Conservation (phyloP, 2,329 filamentous ascomycete species). For the Colletotrichum costaricense region DNA sequence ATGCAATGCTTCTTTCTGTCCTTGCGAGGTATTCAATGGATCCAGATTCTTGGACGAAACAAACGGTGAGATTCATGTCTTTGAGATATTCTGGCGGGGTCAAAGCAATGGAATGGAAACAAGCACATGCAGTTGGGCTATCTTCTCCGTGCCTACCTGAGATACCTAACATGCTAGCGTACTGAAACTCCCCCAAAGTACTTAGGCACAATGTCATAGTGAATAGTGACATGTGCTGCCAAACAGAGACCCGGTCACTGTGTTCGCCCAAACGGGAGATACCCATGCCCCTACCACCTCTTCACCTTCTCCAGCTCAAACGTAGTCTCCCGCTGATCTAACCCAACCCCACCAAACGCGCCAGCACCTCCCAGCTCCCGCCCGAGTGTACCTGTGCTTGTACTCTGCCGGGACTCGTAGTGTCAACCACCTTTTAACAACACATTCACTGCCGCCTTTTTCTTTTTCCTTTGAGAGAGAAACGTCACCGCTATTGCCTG, state of each 20-base stretch:
- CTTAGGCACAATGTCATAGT: not conserved
- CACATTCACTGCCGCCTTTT: not conserved
- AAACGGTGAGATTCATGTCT: not conserved
- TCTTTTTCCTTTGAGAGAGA: not conserved
- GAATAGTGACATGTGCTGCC: constrained; percentile 4
- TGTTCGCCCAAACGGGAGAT: not conserved
- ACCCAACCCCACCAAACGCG: constrained; percentile 12
- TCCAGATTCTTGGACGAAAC: not conserved
- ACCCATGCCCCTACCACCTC: constrained; percentile 17
- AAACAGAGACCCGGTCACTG: not conserved
- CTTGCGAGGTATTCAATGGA: not conserved
- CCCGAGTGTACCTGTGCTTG: not conserved
- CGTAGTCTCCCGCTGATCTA: constrained; percentile 24
- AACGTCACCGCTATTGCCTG: not conserved
- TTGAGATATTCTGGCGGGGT: not conserved
- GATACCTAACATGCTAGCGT: not conserved
- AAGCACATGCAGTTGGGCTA: not conserved
- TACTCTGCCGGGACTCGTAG: not conserved
- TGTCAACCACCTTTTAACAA: constrained; percentile 8
- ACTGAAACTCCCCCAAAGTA: not conserved
- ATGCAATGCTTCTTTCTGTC: not conserved
- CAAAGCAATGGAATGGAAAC: not conserved
- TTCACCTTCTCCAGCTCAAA: not conserved
- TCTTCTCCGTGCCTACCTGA: not conserved
- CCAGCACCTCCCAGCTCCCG: constrained; percentile 22